A percentile compares a stretch with the other conserved stretches of the same genome.
Evolutionary conservation across 495 filamentous ascomycete species (phyloP).

Genomic region (Niebla homalea): DNA sequence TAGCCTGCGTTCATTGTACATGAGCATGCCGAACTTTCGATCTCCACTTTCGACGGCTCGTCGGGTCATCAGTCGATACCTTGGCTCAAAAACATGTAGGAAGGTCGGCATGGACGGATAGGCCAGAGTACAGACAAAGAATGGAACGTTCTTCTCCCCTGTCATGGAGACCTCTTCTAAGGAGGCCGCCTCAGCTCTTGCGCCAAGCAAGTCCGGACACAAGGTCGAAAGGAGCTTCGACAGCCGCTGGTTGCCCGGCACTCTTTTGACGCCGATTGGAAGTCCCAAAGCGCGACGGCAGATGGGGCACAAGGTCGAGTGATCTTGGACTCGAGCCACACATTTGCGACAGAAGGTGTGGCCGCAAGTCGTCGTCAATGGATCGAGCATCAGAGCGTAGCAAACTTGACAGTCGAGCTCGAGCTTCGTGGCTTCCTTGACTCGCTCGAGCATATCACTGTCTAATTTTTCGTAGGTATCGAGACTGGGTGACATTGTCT

Average conservation of each 20-base stretch:
- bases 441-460: slow-evolving; percentile 32
- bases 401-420: slow-evolving; percentile 86
- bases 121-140: slow-evolving; percentile 71
- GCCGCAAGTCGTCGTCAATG: slow-evolving; percentile 71
- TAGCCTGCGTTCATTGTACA: slow-evolving; percentile 44
- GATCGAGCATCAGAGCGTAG: slow-evolving; percentile 64
- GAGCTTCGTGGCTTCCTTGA: slow-evolving; percentile 45
- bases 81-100: slow-evolving; percentile 81
- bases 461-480: slow-evolving; percentile 35
- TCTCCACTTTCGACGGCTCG: slow-evolving; percentile 56
- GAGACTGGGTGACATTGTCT: slow-evolving; percentile 21
- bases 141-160: slow-evolving; percentile 47
- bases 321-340: slow-evolving; percentile 57
- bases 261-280: slow-evolving; percentile 36
- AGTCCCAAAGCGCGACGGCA: slow-evolving; percentile 58
- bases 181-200: slow-evolving; percentile 36
- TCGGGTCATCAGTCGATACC: slow-evolving; percentile 78
- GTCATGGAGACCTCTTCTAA: slow-evolving; percentile 37
- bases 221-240: slow-evolving; percentile 45
- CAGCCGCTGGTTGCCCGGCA: slow-evolving; percentile 51
- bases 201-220: slow-evolving; percentile 50
- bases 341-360: slow-evolving; percentile 83
- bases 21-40: slow-evolving; percentile 72
- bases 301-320: slow-evolving; percentile 63
- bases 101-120: slow-evolving; percentile 77